Evolutionary conservation across 192 early-diverging fungal genomes (phyloP).

Genomic region (Coemansia sp.): DNA sequence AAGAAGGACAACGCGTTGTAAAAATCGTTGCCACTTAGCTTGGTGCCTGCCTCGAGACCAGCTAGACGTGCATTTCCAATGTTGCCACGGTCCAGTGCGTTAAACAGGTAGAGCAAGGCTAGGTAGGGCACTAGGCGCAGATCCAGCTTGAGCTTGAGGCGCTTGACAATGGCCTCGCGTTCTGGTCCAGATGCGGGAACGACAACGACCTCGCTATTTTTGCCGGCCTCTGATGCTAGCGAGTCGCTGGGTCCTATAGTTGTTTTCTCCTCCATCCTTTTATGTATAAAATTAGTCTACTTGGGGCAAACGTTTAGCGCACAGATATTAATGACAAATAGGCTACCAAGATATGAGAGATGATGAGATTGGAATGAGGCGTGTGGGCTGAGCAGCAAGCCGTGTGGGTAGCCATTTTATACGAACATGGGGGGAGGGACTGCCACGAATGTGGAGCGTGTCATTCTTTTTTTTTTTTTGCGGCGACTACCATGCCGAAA

Average conservation of each 20-base stretch:
- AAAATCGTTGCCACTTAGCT: constrained; percentile 56
- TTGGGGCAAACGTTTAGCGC: not conserved
- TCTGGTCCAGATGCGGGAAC: constrained; percentile 45
- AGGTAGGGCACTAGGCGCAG: constrained; percentile 64
- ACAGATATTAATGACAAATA: not conserved
- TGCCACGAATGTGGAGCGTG: not conserved
- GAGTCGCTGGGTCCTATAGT: constrained; percentile 4
- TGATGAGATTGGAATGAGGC: not conserved
- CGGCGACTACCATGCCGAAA: not conserved
- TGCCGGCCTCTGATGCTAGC: not conserved
- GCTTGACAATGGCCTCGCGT: constrained; percentile 45
- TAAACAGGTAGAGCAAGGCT: constrained; percentile 67
- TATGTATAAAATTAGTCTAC: not conserved
- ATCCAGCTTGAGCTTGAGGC: constrained; percentile 62
- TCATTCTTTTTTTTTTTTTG: not conserved
- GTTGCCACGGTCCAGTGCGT: constrained; percentile 72
- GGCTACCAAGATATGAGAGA: not conserved
- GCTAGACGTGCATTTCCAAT: constrained; percentile 71
- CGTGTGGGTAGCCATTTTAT: not conserved
- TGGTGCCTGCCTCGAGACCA: constrained; percentile 44
- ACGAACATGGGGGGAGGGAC: not conserved
- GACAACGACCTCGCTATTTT: constrained; percentile 1
- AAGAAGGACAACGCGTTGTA: constrained; percentile 57
- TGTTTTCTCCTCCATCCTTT: constrained; percentile 15
- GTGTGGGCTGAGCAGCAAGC: not conserved